Conservation (phyloP, 2,329 filamentous ascomycete species). For the Volutella citrinella region DNA sequence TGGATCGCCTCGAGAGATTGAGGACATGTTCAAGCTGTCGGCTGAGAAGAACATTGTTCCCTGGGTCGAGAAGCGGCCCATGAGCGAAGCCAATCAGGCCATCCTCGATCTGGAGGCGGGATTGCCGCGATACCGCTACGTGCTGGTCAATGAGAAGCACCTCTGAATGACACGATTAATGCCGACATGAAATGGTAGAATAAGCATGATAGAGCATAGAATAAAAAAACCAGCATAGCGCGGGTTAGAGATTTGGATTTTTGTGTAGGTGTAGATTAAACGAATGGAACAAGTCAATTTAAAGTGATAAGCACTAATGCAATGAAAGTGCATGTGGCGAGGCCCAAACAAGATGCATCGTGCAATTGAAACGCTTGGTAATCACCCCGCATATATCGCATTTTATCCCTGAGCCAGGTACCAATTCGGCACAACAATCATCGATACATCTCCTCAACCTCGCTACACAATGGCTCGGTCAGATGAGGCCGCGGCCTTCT, state of each 20-base stretch:
- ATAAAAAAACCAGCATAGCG: no score
- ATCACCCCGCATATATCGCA: slow-evolving; percentile 21
- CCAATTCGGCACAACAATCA: no score
- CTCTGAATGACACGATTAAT: no score
- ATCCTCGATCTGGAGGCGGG: slow-evolving; percentile 52
- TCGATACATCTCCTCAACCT: background rate
- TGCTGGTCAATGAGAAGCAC: slow-evolving; percentile 35
- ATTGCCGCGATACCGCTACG: slow-evolving; percentile 42
- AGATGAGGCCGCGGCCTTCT: slow-evolving; percentile 74
- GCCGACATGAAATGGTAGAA: no score
- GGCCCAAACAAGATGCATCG: no score
- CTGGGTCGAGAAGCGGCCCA: slow-evolving; percentile 47
- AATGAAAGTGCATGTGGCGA: no score
- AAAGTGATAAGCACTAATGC: no score
- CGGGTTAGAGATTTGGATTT: slow-evolving; percentile 1
- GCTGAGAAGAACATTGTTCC: slow-evolving; percentile 51
- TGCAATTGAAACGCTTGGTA: no score
- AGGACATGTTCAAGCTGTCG: slow-evolving; percentile 54
- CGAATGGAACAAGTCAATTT: no score
- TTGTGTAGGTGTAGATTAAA: slow-evolving; percentile 4
- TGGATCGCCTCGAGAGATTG: slow-evolving; percentile 36
- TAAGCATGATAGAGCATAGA: no score
- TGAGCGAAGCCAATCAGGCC: slow-evolving; percentile 38
- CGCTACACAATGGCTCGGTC: slow-evolving; percentile 69
- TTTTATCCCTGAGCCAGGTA: slow-evolving; percentile 14